Evolutionary conservation across 2,329 filamentous ascomycete genomes (phyloP), one percentile per base, ranked within the genome.

Genomic region (Fusarium ambrosium): DNA sequence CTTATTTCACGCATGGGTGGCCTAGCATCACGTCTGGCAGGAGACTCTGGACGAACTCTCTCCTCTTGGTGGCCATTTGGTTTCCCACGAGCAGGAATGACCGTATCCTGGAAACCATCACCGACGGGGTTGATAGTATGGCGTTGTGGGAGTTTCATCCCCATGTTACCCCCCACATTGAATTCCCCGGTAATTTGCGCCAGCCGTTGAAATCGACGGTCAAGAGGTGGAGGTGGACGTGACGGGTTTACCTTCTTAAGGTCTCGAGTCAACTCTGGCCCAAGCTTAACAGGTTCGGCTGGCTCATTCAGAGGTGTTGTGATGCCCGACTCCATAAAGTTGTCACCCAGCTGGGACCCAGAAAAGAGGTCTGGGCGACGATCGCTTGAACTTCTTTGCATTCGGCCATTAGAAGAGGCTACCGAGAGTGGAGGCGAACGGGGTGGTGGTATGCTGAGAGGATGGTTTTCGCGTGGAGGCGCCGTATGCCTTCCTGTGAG

Each of bases 1-100:
- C 73, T 79, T 13, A 80, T 72, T 62, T 86, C 84, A 22, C 86
- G 83, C 67, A 86, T 76, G 1, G 86, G 81, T n/a, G 86, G 79
- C 58, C 81, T 84, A 20, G 82, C 76, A 24, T 81, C 80, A 22
- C 66, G 78, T 29, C 77, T 69, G 10, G 73, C 67, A 37, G 79
- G 79, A 5, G 79, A 79, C 14, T 70, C 70, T 7, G 78, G 77
- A 20, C 76, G 77, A 32, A 56, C 48, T 27, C 75, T 75, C 9
- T 70, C 60, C 29, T 66, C 59, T 18, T 71, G 68, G 64, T 76
- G 71, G 7, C 69, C 72, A 37, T 70, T 69, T 9, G 66, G 39
- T 36, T 75, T 76, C 27, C 51, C 75, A 22, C 70, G 76, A 37
- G 64, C 69, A 62, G 74, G 65, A 29, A 73, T 48, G 22, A 48